Evolutionary conservation across 1,139 yeast genomes (phyloP).

Genomic region (Yamadazyma diddensiae): DNA sequence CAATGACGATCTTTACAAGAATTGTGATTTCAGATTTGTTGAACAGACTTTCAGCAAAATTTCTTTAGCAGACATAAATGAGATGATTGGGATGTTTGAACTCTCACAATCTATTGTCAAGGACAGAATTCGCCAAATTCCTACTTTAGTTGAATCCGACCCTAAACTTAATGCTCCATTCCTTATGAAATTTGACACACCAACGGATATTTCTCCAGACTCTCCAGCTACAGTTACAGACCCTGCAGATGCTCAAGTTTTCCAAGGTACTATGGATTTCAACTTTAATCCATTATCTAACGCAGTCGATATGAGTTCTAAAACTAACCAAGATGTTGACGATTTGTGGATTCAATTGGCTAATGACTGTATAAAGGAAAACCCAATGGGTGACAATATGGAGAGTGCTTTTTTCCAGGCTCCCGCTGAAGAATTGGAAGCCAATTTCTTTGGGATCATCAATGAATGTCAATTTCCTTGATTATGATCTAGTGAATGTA

Average conservation of each 20-base stretch:
- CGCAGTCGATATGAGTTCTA: conserved; percentile 17
- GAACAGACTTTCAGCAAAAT: conserved; percentile 4
- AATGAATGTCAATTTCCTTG: background rate
- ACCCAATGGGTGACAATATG: too few species aligned
- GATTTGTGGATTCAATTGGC: conserved; percentile 35
- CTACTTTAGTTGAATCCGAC: too few species aligned
- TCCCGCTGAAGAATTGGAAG: too few species aligned
- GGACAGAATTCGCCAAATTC: conserved; percentile 1
- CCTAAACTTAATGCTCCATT: background rate
- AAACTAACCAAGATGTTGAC: conserved; percentile 32
- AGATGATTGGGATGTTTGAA: conserved; percentile 9
- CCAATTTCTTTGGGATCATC: background rate
- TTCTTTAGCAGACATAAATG: conserved; percentile 11
- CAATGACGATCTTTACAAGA: conserved; percentile 22
- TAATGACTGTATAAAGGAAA: conserved; percentile 1
- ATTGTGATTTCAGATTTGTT: conserved; percentile 5
- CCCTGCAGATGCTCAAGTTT: too few species aligned
- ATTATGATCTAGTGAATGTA: background rate
- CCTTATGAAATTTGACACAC: background rate
- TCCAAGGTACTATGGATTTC: too few species aligned
- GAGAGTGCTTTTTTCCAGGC: too few species aligned
- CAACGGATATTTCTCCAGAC: too few species aligned
- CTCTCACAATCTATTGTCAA: conserved; percentile 5
- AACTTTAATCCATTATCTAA: conserved; percentile 6
- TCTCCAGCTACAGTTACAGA: too few species aligned